Percentiles rank a stretch among this genome's conserved stretches.
Evolutionary conservation across 1,284 basidiomycete species (phyloP).

Genomic region (Pterula multifida): DNA sequence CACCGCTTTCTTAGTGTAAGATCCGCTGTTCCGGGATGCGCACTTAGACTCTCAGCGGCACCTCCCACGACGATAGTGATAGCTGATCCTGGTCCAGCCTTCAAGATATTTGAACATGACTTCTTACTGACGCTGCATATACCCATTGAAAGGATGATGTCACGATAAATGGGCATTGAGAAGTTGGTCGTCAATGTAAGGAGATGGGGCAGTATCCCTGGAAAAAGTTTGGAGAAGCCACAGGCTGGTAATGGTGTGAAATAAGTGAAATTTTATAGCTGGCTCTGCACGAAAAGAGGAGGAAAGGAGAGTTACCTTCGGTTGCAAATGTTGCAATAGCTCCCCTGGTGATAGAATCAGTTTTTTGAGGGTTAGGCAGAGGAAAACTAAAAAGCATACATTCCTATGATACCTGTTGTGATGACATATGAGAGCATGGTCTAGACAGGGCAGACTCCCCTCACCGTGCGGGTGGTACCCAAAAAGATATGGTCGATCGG

Average conservation of each 20-base stretch:
- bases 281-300: too few species aligned
- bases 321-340: conserved; percentile 91
- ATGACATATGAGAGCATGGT: conserved; percentile 1
- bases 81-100: conserved; percentile 55
- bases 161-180: conserved; percentile 86
- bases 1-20: conserved; percentile 76
- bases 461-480: conserved; percentile 93
- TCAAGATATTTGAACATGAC: conserved; percentile 85
- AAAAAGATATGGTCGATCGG: conserved; percentile 90
- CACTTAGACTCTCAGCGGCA: conserved; percentile 87
- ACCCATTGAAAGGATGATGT: conserved; percentile 77
- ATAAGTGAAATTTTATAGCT: conserved; percentile 3
- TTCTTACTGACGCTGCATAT: conserved; percentile 87
- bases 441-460: conserved; percentile 13
- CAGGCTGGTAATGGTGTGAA: conserved; percentile 63
- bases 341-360: too few species aligned
- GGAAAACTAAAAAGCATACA: too few species aligned
- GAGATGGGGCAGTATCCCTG: conserved; percentile 87
- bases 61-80: conserved; percentile 97
- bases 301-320: conserved; percentile 43
- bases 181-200: conserved; percentile 90
- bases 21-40: conserved; percentile 91
- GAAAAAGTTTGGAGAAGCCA: conserved; percentile 85
- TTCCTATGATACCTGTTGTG: conserved; percentile 78
- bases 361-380: too few species aligned